These are phyloP conservation scores for Stemphylium beticola DNA, from an alignment of 2,329 filamentous ascomycete genomes.

Conservation along the genomic window DNA sequence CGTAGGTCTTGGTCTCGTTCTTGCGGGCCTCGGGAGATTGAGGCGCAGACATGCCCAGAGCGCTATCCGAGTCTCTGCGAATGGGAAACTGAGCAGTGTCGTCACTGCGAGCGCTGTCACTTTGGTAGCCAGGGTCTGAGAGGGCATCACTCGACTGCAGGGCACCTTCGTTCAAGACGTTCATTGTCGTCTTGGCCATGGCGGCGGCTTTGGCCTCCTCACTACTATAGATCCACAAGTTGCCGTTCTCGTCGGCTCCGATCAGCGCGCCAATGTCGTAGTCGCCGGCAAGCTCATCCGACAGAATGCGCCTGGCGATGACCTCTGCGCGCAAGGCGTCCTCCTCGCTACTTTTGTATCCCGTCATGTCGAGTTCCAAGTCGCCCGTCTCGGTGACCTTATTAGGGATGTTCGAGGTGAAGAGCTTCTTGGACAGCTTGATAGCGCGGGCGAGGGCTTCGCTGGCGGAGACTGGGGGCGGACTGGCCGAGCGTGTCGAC, in stretches of 20 bases:
- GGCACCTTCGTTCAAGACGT: constrained; percentile 57
- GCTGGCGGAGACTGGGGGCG: constrained; percentile 71
- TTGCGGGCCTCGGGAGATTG: constrained; percentile 56
- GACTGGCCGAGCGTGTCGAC: constrained; percentile 69
- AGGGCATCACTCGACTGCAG: constrained; percentile 75
- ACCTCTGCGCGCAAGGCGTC: constrained; percentile 90
- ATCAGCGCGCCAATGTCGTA: constrained; percentile 97
- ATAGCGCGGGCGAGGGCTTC: constrained; percentile 85
- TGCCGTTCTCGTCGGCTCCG: constrained; percentile 92
- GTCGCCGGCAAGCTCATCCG: constrained; percentile 90
- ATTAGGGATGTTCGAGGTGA: constrained; percentile 88
- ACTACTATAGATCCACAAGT: constrained; percentile 99
- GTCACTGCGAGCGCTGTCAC: constrained; percentile 75
- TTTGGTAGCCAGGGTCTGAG: constrained; percentile 95
- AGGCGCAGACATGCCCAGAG: constrained; percentile 68
- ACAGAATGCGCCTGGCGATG: constrained; percentile 88
- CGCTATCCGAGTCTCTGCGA: constrained; percentile 72
- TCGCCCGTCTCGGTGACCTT: constrained; percentile 92
- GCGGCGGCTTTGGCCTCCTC: constrained; percentile 94
- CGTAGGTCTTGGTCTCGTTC: constrained; percentile 85
- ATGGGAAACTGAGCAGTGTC: constrained; percentile 59
- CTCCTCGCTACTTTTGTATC: constrained; percentile 92
- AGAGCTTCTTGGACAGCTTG: constrained; percentile 83
- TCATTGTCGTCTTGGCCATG: constrained; percentile 65
- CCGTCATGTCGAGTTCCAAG: constrained; percentile 97